Percentiles rank a stretch among this genome's conserved stretches.
Conservation (phyloP, 1,284 basidiomycete genomes). For the Phellopilus nigrolimitatus region DNA sequence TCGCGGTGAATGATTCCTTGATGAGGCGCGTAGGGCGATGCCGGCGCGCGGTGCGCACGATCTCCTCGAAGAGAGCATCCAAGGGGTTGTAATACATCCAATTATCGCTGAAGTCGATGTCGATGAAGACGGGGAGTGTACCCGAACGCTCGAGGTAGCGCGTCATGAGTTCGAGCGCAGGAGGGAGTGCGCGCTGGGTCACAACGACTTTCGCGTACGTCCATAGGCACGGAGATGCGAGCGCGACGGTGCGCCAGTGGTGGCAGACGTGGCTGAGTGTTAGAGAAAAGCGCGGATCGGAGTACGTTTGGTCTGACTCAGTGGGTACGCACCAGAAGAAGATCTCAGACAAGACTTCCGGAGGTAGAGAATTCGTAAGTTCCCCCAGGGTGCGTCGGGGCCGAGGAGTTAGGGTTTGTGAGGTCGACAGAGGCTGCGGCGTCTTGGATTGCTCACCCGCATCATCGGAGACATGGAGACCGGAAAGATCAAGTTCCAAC, state of each 20-base stretch:
- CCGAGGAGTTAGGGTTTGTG: neutral
- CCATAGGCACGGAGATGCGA: slow-evolving; percentile 14
- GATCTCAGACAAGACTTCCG: slow-evolving; percentile 17
- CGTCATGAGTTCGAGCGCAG: slow-evolving; percentile 7
- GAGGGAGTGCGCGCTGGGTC: neutral
- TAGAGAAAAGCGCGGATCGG: neutral
- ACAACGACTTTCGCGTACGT: slow-evolving; percentile 18
- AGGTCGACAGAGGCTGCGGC: neutral
- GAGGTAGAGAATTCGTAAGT: slow-evolving; percentile 8
- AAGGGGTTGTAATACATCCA: slow-evolving; percentile 7
- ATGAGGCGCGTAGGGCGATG: slow-evolving; percentile 2
- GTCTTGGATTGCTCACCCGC: neutral
- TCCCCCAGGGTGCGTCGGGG: slow-evolving; percentile 9
- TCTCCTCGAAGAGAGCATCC: slow-evolving; percentile 11
- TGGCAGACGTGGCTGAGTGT: slow-evolving; percentile 14
- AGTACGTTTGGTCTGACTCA: slow-evolving; percentile 4
- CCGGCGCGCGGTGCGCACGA: slow-evolving; percentile 6
- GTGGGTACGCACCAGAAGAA: slow-evolving; percentile 19
- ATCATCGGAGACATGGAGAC: too few species aligned
- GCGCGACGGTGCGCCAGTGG: slow-evolving; percentile 12
- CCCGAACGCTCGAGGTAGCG: slow-evolving; percentile 13
- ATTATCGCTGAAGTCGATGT: slow-evolving; percentile 16
- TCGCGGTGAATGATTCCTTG: slow-evolving; percentile 8
- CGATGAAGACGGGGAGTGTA: slow-evolving; percentile 9
- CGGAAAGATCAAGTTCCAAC: slow-evolving; percentile 1